Evolutionary conservation across 306 rosid species (phyloP), one percentile per base, ranked within the genome.

Genomic region (Potentilla sterilis): DNA sequence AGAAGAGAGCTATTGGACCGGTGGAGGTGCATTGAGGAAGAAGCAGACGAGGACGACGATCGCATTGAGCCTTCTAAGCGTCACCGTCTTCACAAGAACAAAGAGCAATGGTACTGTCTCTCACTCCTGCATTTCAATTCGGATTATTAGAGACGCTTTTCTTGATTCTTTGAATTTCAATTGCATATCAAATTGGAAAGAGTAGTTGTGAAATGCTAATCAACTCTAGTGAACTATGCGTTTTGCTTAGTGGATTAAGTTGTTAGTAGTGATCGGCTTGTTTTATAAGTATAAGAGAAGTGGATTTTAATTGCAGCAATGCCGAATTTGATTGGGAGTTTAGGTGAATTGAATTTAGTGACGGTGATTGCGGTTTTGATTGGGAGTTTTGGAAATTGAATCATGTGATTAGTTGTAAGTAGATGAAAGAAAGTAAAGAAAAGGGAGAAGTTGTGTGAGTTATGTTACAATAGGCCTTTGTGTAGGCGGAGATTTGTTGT

Each of bases 21-120:
- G 9, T 91, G 96, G 98, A 83, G 84, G 75, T 77, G 66, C 86
- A 91, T 90, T 71, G 95, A 87, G 76, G 91, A 85, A 67, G 95
- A 84, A 75, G 90, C 88, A 66, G 88, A 87, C 63, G 82, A 84
- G 13, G 86, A 65, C 67, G 83, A 77, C 58, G 87, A 83, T 72
- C 54, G 48, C 59, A 47, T 58, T 78, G 85, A 86, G 81, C 75
- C 86, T 58, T 79, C 85, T 3, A 74, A 75, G 68, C 80, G 59
- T 19, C 84, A 77, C 76, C 87, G 81, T 76, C 86, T 91, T 70
- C 93, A 89, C 80, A 87, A 73, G 70, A 79, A 41, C 62, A 93
- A 93, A 85, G 96, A 93, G 70, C 82, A 87, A 83, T 93, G 98
- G 97, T 93, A 28, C 32, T 43, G 4, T 51, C 37, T 47, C 18